phyloP scores from a whole-genome alignment of 169 alveolate genomes.

The Cryptosporidium xiaoi region DNA sequence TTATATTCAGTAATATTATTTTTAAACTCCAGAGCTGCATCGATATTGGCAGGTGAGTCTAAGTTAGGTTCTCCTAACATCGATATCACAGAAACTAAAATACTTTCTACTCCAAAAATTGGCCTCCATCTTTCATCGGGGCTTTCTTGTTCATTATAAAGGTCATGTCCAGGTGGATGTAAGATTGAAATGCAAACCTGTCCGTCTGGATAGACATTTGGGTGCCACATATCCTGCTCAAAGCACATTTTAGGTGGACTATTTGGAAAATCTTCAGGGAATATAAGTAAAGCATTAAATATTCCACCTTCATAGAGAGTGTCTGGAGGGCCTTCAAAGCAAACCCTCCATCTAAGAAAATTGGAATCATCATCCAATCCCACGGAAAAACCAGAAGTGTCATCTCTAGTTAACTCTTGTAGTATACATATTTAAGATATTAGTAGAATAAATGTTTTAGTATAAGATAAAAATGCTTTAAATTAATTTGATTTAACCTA shows the following conservation, averaged over 20 bases:
- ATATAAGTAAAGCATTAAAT: constrained; percentile 92
- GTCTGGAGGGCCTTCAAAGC: constrained; percentile 97
- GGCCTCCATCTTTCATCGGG: constrained; percentile 99
- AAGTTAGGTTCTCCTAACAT: constrained; percentile 97
- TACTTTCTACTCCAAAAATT: constrained; percentile 95
- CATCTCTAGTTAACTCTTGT: constrained; percentile 86
- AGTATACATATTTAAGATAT: too few species aligned
- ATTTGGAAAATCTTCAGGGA: constrained; percentile 97
- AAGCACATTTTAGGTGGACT: constrained; percentile 98
- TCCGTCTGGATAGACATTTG: constrained; percentile 95
- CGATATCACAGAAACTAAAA: constrained; percentile 93
- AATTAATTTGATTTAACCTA: constrained; percentile 9
- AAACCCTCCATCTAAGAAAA: constrained; percentile 93
- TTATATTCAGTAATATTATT: constrained; percentile 87
- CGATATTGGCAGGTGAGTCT: constrained; percentile 97
- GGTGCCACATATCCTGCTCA: constrained; percentile 97
- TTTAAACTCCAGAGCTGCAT: constrained; percentile 92
- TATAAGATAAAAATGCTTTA: background rate
- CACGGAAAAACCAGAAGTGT: constrained; percentile 91
- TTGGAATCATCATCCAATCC: constrained; percentile 94
- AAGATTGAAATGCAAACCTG: constrained; percentile 96
- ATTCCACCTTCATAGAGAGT: constrained; percentile 97
- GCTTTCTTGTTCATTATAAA: constrained; percentile 93
- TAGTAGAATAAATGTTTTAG: background rate
- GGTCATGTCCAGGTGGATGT: constrained; percentile 96